These are phyloP conservation scores for Abelmoschus esculentus DNA, from an alignment of 345 rosid genomes.

Conservation along the genomic window DNA sequence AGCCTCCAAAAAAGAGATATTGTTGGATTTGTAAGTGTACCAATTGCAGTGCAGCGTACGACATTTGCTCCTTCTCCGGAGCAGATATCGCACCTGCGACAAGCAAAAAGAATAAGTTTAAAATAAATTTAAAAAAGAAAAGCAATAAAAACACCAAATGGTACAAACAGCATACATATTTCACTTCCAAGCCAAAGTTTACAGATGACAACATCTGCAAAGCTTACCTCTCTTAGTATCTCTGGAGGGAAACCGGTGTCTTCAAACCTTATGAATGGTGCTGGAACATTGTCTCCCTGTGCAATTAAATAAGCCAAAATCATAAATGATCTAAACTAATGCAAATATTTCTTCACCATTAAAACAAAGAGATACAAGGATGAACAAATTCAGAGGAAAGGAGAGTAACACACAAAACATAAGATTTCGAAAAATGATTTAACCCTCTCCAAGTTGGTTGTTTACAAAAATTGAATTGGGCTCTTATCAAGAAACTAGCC, in stretches of 20 bases:
- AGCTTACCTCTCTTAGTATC: conserved; percentile 79
- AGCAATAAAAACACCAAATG: conserved; percentile 20
- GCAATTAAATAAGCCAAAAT: conserved; percentile 15
- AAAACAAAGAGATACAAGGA: neutral
- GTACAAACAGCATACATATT: conserved; percentile 17
- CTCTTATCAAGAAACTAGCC: neutral
- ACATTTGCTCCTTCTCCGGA: conserved; percentile 91
- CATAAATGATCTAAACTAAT: conserved; percentile 9
- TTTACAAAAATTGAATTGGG: neutral
- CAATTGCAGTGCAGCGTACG: conserved; percentile 88
- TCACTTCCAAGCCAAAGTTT: conserved; percentile 22
- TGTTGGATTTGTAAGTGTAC: conserved; percentile 46
- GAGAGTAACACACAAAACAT: neutral
- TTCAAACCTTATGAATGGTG: conserved; percentile 93
- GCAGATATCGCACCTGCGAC: conserved; percentile 98
- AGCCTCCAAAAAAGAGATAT: conserved; percentile 76
- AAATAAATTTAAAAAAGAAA: conserved; percentile 20
- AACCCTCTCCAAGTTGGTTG: neutral
- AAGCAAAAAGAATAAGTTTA: conserved; percentile 58
- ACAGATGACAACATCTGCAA: conserved; percentile 11
- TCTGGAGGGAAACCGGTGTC: conserved; percentile 86
- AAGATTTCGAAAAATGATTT: neutral
- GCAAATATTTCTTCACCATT: neutral
- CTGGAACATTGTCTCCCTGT: conserved; percentile 88
- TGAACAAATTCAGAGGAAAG: neutral